phyloP scores from a whole-genome alignment of 305 asterid genomes.

The Fraxinus xanthoxyloides region DNA sequence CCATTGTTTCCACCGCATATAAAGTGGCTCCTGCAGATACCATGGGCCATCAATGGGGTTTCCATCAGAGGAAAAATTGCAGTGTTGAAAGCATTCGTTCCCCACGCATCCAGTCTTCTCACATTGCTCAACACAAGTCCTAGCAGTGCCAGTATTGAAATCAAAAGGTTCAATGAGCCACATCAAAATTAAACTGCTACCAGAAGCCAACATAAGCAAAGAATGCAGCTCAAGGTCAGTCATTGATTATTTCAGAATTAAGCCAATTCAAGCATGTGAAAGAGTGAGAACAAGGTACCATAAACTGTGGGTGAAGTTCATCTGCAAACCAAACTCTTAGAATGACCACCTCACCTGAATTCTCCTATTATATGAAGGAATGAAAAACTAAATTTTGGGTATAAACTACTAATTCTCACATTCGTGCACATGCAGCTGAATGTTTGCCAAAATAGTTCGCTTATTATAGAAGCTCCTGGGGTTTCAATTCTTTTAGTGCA shows the following conservation, averaged over 20 bases:
- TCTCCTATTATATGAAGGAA: background rate
- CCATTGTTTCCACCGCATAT: conserved; percentile 90
- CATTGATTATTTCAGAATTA: background rate
- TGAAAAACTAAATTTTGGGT: background rate
- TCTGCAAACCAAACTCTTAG: background rate
- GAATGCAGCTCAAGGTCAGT: background rate
- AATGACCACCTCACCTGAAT: background rate
- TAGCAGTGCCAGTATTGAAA: conserved; percentile 35
- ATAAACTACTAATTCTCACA: background rate
- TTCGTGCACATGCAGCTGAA: background rate
- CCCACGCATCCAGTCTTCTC: conserved; percentile 94
- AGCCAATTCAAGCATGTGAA: background rate
- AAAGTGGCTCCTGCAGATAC: conserved; percentile 97
- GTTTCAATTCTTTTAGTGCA: background rate
- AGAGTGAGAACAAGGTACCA: background rate
- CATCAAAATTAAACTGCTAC: conserved; percentile 11
- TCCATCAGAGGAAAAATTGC: conserved; percentile 67
- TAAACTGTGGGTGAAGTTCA: conserved; percentile 9
- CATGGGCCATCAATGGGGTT: conserved; percentile 67
- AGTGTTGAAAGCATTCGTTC: conserved; percentile 74
- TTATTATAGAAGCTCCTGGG: background rate
- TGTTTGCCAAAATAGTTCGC: background rate
- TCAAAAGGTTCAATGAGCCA: conserved; percentile 16
- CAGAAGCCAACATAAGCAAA: background rate
- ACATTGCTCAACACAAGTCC: conserved; percentile 75